These are phyloP conservation scores for Rhododendron kiyosumense DNA, from an alignment of 148 eudicot genomes.

Conservation along the genomic window DNA sequence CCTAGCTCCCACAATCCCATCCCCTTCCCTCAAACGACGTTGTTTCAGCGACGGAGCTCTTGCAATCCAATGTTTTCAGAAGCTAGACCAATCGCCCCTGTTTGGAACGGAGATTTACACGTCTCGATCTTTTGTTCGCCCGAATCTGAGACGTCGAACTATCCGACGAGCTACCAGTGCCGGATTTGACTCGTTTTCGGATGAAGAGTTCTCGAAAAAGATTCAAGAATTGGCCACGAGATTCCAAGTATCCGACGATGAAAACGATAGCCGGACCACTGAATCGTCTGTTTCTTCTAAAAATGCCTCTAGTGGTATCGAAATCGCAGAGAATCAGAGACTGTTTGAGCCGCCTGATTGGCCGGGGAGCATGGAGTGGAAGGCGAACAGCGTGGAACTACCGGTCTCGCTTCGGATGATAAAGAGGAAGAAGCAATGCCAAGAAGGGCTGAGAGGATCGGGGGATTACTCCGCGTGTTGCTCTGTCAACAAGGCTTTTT, in stretches of 20 bases:
- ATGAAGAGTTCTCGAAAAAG: constrained; percentile 50
- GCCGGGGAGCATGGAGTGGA: constrained; percentile 46
- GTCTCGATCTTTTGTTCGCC: constrained; percentile 22
- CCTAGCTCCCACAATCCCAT: constrained; percentile 18
- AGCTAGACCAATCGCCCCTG: constrained; percentile 20
- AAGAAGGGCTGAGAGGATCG: constrained; percentile 27
- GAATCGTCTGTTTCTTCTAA: background rate
- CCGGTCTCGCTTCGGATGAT: constrained; percentile 79
- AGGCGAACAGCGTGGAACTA: constrained; percentile 65
- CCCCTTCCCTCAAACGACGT: constrained; percentile 21
- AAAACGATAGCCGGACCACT: background rate
- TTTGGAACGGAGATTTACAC: constrained; percentile 33
- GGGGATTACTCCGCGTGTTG: constrained; percentile 41
- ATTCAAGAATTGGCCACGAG: constrained; percentile 43
- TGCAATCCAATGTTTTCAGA: background rate
- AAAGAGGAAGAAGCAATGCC: constrained; percentile 50
- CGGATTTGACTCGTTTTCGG: constrained; percentile 44
- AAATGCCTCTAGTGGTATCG: background rate
- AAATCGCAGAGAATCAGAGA: background rate
- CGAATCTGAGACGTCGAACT: constrained; percentile 5
- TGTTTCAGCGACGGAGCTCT: constrained; percentile 39
- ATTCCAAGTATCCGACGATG: constrained; percentile 26
- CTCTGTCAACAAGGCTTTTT: constrained; percentile 73
- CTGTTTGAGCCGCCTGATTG: constrained; percentile 29
- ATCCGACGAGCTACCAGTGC: constrained; percentile 23